Conservation (phyloP, 148 eudicot species). For the Amaranthus hypochondriacus region DNA sequence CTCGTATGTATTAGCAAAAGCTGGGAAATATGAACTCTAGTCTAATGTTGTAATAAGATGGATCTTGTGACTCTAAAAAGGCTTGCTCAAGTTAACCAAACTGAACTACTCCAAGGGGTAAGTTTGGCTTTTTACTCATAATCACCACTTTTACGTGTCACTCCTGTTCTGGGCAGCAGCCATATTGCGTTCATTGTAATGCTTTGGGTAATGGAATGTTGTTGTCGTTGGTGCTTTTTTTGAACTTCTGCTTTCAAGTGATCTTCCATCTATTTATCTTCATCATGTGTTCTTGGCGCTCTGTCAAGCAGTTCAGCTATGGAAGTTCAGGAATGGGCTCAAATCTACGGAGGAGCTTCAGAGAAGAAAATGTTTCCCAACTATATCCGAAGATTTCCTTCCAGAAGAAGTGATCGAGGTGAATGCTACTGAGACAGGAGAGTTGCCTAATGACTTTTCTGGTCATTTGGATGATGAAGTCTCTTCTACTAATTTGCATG, state of each 20-base stretch:
- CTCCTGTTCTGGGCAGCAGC: too few species aligned
- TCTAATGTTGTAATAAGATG: too few species aligned
- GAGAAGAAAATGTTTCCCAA: slow-evolving; percentile 32
- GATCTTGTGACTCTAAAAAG: too few species aligned
- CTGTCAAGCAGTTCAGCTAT: slow-evolving; percentile 35
- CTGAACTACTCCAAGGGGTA: too few species aligned
- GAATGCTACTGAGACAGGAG: slow-evolving; percentile 47
- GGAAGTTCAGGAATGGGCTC: slow-evolving; percentile 32
- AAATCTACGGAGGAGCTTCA: slow-evolving; percentile 27
- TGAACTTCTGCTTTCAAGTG: background rate
- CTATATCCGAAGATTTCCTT: slow-evolving; percentile 41
- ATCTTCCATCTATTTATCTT: background rate
- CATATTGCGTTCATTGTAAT: too few species aligned
- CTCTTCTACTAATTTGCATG: slow-evolving; percentile 23
- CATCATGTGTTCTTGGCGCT: slow-evolving; percentile 1
- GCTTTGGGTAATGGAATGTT: too few species aligned
- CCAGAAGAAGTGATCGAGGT: slow-evolving; percentile 38
- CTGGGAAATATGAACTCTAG: too few species aligned
- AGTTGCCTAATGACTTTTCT: slow-evolving; percentile 16
- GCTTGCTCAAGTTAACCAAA: too few species aligned
- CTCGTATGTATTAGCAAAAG: too few species aligned
- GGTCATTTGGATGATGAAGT: slow-evolving; percentile 25
- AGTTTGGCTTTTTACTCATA: too few species aligned
- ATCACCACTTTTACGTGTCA: too few species aligned
- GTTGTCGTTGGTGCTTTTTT: too few species aligned